Conservation (phyloP, 257 asterid species). For the Coffea eugenioides region DNA sequence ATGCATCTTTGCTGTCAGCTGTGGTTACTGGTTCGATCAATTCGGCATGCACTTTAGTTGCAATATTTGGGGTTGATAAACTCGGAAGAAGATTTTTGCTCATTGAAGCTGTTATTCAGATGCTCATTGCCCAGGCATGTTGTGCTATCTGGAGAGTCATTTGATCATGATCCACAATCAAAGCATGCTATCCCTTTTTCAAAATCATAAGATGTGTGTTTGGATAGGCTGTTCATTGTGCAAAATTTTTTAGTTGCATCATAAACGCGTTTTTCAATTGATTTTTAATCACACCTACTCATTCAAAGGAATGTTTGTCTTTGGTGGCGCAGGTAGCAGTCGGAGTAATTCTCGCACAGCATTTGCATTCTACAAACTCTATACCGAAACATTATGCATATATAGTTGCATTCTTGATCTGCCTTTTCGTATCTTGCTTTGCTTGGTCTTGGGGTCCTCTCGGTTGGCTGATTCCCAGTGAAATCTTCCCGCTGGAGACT, state of each 20-base stretch:
- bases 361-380: slow-evolving; percentile 21
- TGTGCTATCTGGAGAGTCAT: neutral
- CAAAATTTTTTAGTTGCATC: too few relatives aligned
- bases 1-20: slow-evolving; percentile 48
- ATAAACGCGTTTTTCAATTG: too few relatives aligned
- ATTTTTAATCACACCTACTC: neutral
- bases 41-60: slow-evolving; percentile 29
- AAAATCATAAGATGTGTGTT: too few relatives aligned
- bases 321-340: slow-evolving; percentile 1
- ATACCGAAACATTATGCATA: slow-evolving; percentile 17
- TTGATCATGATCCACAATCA: too few relatives aligned
- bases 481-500: slow-evolving; percentile 47
- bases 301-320: neutral
- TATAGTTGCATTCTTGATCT: slow-evolving; percentile 22
- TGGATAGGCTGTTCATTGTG: too few relatives aligned
- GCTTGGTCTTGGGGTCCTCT: slow-evolving; percentile 71
- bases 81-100: slow-evolving; percentile 40
- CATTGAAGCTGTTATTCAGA: slow-evolving; percentile 42
- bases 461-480: slow-evolving; percentile 62
- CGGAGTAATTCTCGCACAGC: slow-evolving; percentile 17
- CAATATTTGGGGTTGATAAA: slow-evolving; percentile 38
- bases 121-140: slow-evolving; percentile 40
- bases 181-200: too few relatives aligned
- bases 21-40: slow-evolving; percentile 48
- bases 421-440: slow-evolving; percentile 40